Percentiles rank a stretch among this genome's conserved stretches.
phyloP scores from a whole-genome alignment of 1,139 yeast genomes.

The Diutina siamensis region DNA sequence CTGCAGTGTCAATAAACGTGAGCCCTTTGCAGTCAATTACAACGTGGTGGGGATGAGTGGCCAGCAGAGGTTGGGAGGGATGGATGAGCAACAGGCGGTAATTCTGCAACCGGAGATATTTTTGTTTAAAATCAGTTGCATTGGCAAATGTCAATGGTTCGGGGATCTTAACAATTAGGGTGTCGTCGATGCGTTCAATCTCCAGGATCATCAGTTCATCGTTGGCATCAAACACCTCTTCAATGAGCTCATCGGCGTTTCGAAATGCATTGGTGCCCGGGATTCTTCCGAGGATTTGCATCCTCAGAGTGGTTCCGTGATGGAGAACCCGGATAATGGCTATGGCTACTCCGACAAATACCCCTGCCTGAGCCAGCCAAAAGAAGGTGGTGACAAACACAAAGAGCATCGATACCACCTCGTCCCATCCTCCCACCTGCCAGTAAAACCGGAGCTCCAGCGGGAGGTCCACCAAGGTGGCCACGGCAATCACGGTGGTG shows the following conservation, averaged over 20 bases:
- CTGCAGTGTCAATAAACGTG: constrained; percentile 17
- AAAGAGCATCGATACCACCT: constrained; percentile 15
- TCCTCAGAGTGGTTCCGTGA: constrained; percentile 20
- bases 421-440: constrained; percentile 22
- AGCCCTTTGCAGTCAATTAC: constrained; percentile 11
- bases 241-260: constrained; percentile 25
- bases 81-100: constrained; percentile 14
- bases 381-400: constrained; percentile 18
- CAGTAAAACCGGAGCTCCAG: constrained; percentile 20
- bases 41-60: not conserved
- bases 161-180: constrained; percentile 9
- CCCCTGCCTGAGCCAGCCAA: constrained; percentile 26
- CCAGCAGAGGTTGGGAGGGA: constrained; percentile 10
- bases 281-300: constrained; percentile 23
- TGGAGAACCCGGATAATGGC: constrained; percentile 20
- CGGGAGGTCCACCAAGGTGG: constrained; percentile 24
- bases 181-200: constrained; percentile 10
- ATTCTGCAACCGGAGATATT: constrained; percentile 10
- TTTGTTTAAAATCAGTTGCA: constrained; percentile 9
- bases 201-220: constrained; percentile 6
- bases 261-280: constrained; percentile 22
- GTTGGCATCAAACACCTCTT: constrained; percentile 14
- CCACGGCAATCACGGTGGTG: constrained; percentile 26
- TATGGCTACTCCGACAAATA: constrained; percentile 18
- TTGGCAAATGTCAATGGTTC: constrained; percentile 9